Conservation (phyloP, 768 basidiomycete genomes). For the Suillus ampliporus region DNA sequence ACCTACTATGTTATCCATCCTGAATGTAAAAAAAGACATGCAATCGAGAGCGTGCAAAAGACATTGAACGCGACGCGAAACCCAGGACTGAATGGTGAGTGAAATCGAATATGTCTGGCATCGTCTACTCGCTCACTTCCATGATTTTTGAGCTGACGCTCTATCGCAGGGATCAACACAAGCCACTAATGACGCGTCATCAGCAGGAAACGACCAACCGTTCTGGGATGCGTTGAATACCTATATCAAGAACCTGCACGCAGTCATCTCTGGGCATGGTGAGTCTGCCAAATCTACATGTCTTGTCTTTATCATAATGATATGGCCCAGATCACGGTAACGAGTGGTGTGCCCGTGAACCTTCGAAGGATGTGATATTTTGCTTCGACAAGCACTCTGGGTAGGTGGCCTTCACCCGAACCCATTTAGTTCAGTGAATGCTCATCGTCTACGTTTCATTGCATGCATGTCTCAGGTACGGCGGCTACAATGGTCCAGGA, state of each 20-base stretch:
- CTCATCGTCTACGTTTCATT: constrained; percentile 4
- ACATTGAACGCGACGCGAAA: constrained; percentile 44
- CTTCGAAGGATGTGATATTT: constrained; percentile 64
- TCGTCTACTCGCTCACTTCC: neutral
- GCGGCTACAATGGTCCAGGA: constrained; percentile 53
- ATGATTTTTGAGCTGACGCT: constrained; percentile 49
- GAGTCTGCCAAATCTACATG: constrained; percentile 30
- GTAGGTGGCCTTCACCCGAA: constrained; percentile 37
- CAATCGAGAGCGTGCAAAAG: constrained; percentile 41
- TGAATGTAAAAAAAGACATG: constrained; percentile 17
- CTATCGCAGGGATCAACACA: constrained; percentile 66
- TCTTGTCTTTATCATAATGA: constrained; percentile 34
- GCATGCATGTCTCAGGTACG: constrained; percentile 60
- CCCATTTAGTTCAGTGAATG: neutral
- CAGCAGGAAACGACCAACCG: constrained; percentile 52
- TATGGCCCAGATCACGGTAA: constrained; percentile 82
- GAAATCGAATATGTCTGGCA: neutral
- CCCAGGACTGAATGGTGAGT: constrained; percentile 49
- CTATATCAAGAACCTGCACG: constrained; percentile 68
- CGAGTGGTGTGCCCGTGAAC: constrained; percentile 79
- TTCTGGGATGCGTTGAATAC: constrained; percentile 68
- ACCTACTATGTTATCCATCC: neutral
- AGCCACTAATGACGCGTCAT: constrained; percentile 45
- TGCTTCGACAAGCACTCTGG: constrained; percentile 83
- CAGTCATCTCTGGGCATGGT: constrained; percentile 69